Base-by-base conservation (phyloP, 805 yeast species). In the Yarrowia deformans region DNA sequence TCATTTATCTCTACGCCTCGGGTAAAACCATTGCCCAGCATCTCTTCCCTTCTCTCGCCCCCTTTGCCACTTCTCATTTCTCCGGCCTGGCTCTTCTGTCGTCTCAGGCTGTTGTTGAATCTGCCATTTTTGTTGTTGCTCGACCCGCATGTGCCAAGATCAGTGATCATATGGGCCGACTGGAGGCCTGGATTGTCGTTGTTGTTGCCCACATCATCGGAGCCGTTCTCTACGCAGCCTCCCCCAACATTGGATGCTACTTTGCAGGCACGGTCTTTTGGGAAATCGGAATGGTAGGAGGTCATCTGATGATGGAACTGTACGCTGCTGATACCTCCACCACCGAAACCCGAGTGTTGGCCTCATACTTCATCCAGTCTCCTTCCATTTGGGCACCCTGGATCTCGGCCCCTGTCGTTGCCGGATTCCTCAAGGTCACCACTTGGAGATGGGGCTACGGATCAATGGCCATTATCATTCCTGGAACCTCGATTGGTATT, bases 391-490 rank as follows among this genome's bases (percentile, higher is more conserved):
- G 66, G 66, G 66, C 66, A 18, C 66, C 66, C 14, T 60, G 66
- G 66, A 60, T 60, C 42, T 43, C 66, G 12, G 66, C 66, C 7
- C 66, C 66, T 8, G 66, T 60, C 3, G 66, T 60, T 3, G 66
- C 66, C 8, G 66, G 66, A 1, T 60, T 60, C 52, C 52, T 84
- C 46, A 80, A 79, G 68, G 76, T 77, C 56, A 80, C 82, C 52
- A 81, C 81, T 48, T 84, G 86, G 86, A 77, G 84, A 77, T 83
- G 85, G 85, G 85, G 83, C 46, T 82, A 79, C 72, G 85, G 84
- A 69, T 79, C 81, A 75, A 83, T 82, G 74, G 79, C 83, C 34
- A 81, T 83, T 55, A 79, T 83, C 46, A 77, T 79, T 72, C 84
- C 85, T 4, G 79, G 66, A n/a, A 60, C 66, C 4, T 43, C 52